phyloP scores from a whole-genome alignment of 1,284 basidiomycete genomes.

The Testicularia cyperi region DNA sequence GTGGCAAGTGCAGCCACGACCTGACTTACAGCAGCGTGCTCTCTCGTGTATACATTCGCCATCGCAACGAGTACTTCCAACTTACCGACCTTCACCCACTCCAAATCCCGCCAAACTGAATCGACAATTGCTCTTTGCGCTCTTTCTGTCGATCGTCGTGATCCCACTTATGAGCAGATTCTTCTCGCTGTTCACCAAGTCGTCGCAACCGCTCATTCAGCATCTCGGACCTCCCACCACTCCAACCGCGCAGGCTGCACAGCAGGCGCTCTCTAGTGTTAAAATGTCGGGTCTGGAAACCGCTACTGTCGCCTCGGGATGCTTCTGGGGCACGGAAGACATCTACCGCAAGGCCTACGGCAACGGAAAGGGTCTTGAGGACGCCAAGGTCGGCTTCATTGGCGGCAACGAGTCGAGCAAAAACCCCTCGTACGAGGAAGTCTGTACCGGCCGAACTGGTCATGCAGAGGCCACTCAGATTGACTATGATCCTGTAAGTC shows the following conservation, averaged over 20 bases:
- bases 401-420: constrained; percentile 51
- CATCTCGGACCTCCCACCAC: constrained; percentile 36
- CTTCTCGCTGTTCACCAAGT: constrained; percentile 40
- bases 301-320: constrained; percentile 50
- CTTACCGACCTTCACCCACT: too few relatives aligned
- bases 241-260: constrained; percentile 33
- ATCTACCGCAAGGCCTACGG: constrained; percentile 55
- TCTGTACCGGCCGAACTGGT: constrained; percentile 72
- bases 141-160: constrained; percentile 9
- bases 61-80: too few relatives aligned
- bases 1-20: too few relatives aligned
- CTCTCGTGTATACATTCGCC: too few relatives aligned
- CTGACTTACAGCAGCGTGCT: too few relatives aligned
- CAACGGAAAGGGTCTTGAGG: constrained; percentile 53
- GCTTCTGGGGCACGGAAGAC: constrained; percentile 59
- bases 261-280: constrained; percentile 23
- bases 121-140: constrained; percentile 6
- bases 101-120: constrained; percentile 35
- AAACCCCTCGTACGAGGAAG: constrained; percentile 69
- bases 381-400: constrained; percentile 53
- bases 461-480: constrained; percentile 88
- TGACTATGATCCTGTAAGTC: constrained; percentile 73
- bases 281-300: constrained; percentile 29
- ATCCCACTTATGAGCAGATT: constrained; percentile 39
- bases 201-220: constrained; percentile 37